These are phyloP conservation scores for Annona cherimola DNA, from an alignment of 164 flowering plant genomes.

Conservation along the genomic window DNA sequence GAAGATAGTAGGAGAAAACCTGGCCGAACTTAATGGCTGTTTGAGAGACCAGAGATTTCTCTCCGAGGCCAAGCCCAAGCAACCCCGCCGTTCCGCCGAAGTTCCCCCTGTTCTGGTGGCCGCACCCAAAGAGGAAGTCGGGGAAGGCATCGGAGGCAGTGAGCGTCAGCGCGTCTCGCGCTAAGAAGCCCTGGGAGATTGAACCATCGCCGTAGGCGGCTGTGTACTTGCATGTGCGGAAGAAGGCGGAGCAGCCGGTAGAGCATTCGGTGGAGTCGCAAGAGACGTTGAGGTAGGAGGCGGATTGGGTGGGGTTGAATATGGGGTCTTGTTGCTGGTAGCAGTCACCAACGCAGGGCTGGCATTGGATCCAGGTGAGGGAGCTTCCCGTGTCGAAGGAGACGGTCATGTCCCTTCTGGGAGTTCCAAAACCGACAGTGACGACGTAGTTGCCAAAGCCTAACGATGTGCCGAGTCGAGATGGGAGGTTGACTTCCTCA, in stretches of 20 bases:
- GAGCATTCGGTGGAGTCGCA: slow-evolving; percentile 29
- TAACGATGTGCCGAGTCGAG: slow-evolving; percentile 31
- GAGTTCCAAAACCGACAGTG: slow-evolving; percentile 60
- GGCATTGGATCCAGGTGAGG: slow-evolving; percentile 66
- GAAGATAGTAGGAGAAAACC: slow-evolving; percentile 63
- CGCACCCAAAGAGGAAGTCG: slow-evolving; percentile 42
- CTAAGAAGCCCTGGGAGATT: slow-evolving; percentile 32
- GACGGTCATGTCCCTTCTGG: slow-evolving; percentile 34
- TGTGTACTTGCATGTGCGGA: slow-evolving; percentile 30
- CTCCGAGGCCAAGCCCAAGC: slow-evolving; percentile 36
- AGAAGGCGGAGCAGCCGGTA: slow-evolving; percentile 21
- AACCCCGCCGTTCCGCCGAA: slow-evolving; percentile 41
- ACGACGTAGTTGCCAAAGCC: slow-evolving; percentile 59
- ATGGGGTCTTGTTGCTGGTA: slow-evolving; percentile 26
- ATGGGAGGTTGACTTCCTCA: slow-evolving; percentile 28
- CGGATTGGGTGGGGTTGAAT: slow-evolving; percentile 31
- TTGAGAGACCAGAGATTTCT: slow-evolving; percentile 34
- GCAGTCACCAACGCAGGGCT: slow-evolving; percentile 35
- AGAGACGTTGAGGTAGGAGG: slow-evolving; percentile 24
- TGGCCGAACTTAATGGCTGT: slow-evolving; percentile 20
- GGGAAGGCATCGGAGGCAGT: slow-evolving; percentile 10
- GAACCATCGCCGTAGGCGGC: slow-evolving; percentile 37
- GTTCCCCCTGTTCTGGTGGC: slow-evolving; percentile 33
- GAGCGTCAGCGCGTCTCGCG: slow-evolving; percentile 30
- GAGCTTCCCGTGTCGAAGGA: slow-evolving; percentile 61